A percentile compares a stretch with the other conserved stretches of the same genome.
phyloP scores from a whole-genome alignment of 768 basidiomycete species.

The Podaxis sp. region DNA sequence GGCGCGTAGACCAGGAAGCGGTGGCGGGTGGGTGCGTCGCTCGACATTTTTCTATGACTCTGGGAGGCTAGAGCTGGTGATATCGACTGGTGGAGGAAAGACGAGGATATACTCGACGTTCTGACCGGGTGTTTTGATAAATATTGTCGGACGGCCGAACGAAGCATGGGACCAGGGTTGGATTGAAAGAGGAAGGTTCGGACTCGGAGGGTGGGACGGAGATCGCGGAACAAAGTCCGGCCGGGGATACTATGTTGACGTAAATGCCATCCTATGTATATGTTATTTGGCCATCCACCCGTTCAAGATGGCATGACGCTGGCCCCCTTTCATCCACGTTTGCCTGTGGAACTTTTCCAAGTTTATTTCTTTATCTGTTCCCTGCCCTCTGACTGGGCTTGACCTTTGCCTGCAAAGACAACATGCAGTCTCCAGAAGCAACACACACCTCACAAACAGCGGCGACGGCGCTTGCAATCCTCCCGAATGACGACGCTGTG shows the following conservation, averaged over 20 bases:
- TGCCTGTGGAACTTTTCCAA: background rate
- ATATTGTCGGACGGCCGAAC: background rate
- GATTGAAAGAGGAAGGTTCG: background rate
- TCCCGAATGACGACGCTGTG: background rate
- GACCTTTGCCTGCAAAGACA: background rate
- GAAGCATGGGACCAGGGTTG: background rate
- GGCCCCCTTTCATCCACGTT: background rate
- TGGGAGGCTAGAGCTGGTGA: background rate
- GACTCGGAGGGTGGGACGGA: background rate
- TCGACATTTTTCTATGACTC: constrained; percentile 11
- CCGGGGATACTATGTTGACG: background rate
- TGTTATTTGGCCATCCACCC: too few relatives aligned
- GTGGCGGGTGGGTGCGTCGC: constrained; percentile 19
- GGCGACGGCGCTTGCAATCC: background rate
- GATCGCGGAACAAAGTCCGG: background rate
- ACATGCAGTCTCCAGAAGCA: constrained; percentile 3
- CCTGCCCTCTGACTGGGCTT: background rate
- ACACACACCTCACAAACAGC: background rate
- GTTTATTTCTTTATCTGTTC: background rate
- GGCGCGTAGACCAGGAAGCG: constrained; percentile 60
- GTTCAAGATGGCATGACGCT: too few relatives aligned
- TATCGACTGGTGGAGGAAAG: background rate
- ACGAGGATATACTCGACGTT: background rate
- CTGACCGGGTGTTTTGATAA: background rate
- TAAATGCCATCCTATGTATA: too few relatives aligned